Base-by-base conservation (phyloP, 2,329 filamentous ascomycete species). In the Neofusicoccum ribis region DNA sequence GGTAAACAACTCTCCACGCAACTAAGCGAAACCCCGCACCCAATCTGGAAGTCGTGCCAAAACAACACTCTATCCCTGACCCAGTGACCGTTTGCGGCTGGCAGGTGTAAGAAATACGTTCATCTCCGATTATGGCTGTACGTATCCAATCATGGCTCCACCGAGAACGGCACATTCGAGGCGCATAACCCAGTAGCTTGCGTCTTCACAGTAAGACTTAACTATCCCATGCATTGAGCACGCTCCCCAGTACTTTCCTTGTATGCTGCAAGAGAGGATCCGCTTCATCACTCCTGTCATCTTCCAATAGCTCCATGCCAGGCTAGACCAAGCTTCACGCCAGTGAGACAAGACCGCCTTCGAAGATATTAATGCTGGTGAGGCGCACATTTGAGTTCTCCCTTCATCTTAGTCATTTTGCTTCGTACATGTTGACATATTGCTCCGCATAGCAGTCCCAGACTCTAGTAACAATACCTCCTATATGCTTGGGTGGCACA, bases 351-450 rank as follows among this genome's bases (percentile, higher is more conserved):
- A 78, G 36, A 75, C 17, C 0, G 78, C 74, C n/a, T 78, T 75
- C 11, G 76, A 23, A 23, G 23, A 23, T 23, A 23, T 23, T 23
- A 23, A 3, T 23, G 23, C 27, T 31, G 5, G 89, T 90, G 0
- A 92, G 85, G 70, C 89, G 91, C 77, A 92, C 85, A 73, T 91
- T 92, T 5, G 88, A 82, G 70, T 67, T 63, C 67, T 71, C 63
- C 67, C 70, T 20, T 63, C 67, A 31, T 31, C 43, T 64, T 36
- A 31, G 63, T 52, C 68, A 71, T 37, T 64, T 69, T 36, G 71
- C 68, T 63, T 68, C 70, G 15, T 71, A 41, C 66, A 73, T 75
- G 52, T 74, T 77, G 27, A 76, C 71, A 5, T 81, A 72, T 0
- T 77, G 72, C n/a, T 84, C 81, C 6, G 84, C 69, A 77, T 83